Evolutionary conservation across 345 rosid species (phyloP).

Genomic region (Alliaria petiolata): DNA sequence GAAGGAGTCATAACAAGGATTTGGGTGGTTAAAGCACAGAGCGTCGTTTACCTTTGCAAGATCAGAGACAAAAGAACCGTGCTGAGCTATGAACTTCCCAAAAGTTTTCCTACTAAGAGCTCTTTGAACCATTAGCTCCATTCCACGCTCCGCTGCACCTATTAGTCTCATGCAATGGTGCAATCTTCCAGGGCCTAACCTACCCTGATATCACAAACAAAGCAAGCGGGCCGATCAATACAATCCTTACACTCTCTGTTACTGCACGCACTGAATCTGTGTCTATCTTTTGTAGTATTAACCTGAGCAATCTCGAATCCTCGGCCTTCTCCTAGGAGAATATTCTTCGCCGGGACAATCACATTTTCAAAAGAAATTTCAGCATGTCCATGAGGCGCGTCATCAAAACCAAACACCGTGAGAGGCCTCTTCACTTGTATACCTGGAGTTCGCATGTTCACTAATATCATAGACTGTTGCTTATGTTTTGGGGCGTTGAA

Average conservation of each 20-base stretch:
- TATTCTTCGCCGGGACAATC: conserved; percentile 72
- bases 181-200: conserved; percentile 98
- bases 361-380: conserved; percentile 78
- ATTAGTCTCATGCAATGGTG: conserved; percentile 98
- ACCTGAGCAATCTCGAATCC: conserved; percentile 99
- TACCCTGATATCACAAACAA: conserved; percentile 57
- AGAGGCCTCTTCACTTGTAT: conserved; percentile 75
- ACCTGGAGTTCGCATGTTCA: conserved; percentile 75
- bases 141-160: conserved; percentile 98
- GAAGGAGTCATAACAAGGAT: not conserved
- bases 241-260: not conserved
- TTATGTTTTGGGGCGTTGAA: conserved; percentile 72
- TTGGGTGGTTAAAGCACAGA: not conserved
- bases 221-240: not conserved
- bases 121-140: conserved; percentile 86
- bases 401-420: conserved; percentile 86
- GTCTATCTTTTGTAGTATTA: not conserved
- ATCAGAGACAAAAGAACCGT: conserved; percentile 85
- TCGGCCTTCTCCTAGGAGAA: conserved; percentile 92
- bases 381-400: conserved; percentile 99
- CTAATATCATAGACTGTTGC: conserved; percentile 97
- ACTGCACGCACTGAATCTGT: not conserved
- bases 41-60: conserved; percentile 61
- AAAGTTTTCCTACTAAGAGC: conserved; percentile 78
- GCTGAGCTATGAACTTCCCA: conserved; percentile 84